Base-by-base conservation (phyloP, 2,329 filamentous ascomycete species). In the Emmonsiellopsis sp. region DNA sequence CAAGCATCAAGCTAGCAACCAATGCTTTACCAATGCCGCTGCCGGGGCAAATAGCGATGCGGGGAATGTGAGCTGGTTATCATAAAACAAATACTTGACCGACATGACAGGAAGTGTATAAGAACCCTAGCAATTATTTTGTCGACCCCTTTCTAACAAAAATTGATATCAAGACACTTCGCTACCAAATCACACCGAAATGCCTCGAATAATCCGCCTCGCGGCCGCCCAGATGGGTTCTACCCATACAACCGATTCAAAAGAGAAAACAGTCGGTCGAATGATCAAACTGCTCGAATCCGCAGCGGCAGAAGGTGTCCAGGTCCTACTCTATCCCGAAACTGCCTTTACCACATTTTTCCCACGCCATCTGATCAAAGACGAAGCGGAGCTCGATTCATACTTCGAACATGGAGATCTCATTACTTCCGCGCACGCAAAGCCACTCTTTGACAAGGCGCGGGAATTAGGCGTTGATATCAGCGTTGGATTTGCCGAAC, bases 321-420 rank as follows among this genome's bases (percentile, higher is more conserved):
- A 76, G 56, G 63, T 81, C 1, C 72, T 80, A 8, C 71, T 80
- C 33, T 81, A 75, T 57, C 78, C 78, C 1, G 78, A 81, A 62
- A 68, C 72, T n/a, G 74, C 77, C 9, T 70, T 81, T 10, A 80
- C 77, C 0, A 81, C 78, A 0, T 81, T 82, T 69, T 81, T 81
- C 61, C 78, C 78, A 0, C 72, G 76, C 5, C 72, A 77, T 57
- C 63, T 79, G 43, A 72, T 79, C 55, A 62, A 71, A 7, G 71
- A 76, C 53, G 62, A 68, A 27, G 61, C 65, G 11, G 70, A 77
- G 42, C 64, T 80, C 10, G 74, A 75, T 46, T 58, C 61, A 6
- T 79, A 74, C 65, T 81, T 81, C 58, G 79, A 81, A 58, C 69
- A 71, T 53, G 72, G 72, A 40, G 70, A 74, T 34, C 64, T 67